Percentiles rank a stretch among this genome's conserved stretches.
phyloP scores from a whole-genome alignment of 164 flowering plant genomes.

The Stephania japonica region DNA sequence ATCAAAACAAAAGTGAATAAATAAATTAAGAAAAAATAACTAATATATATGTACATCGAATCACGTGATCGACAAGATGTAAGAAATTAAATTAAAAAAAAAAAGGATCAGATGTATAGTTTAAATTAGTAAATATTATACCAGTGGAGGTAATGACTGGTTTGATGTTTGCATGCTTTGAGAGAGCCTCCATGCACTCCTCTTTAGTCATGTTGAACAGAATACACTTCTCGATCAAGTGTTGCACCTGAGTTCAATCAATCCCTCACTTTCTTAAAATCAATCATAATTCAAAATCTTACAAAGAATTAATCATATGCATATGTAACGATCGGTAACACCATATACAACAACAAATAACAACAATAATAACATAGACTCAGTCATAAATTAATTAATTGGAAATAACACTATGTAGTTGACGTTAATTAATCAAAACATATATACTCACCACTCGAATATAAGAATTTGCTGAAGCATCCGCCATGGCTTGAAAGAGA shows the following conservation, averaged over 20 bases:
- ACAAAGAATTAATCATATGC: too few species aligned
- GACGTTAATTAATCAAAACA: neutral
- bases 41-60: too few species aligned
- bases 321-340: neutral
- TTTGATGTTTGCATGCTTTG: slow-evolving; percentile 74
- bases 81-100: too few species aligned
- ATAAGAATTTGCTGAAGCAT: slow-evolving; percentile 38
- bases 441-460: slow-evolving; percentile 38
- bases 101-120: too few species aligned
- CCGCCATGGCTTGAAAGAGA: slow-evolving; percentile 19
- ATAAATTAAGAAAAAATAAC: too few species aligned
- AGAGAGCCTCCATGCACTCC: slow-evolving; percentile 87
- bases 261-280: neutral
- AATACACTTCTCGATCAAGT: slow-evolving; percentile 78
- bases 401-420: too few species aligned
- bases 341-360: too few species aligned
- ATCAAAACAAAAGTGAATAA: too few species aligned
- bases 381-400: too few species aligned
- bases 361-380: too few species aligned
- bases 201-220: slow-evolving; percentile 73
- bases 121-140: neutral
- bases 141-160: slow-evolving; percentile 87
- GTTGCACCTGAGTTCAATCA: slow-evolving; percentile 56
- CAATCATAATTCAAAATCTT: too few species aligned
- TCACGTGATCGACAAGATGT: too few species aligned